Percentiles rank a stretch among this genome's conserved stretches.
phyloP scores from a whole-genome alignment of 1,139 yeast genomes.

The Blastobotrys buckinghamii region DNA sequence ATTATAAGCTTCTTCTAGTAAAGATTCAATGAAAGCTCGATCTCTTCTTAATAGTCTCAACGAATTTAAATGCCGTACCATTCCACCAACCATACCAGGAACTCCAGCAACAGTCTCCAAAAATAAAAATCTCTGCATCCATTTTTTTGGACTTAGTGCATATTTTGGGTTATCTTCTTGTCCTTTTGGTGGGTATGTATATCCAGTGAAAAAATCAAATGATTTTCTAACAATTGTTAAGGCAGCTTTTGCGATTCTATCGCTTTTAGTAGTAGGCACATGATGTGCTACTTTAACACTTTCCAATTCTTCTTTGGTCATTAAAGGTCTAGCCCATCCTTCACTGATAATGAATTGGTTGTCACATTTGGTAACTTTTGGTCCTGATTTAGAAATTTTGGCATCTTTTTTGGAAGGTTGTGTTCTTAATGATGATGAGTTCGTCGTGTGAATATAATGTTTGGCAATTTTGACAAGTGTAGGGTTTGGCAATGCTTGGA shows the following conservation, averaged over 20 bases:
- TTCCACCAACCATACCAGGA: constrained; percentile 74
- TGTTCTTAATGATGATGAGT: not conserved
- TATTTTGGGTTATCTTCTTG: constrained; percentile 43
- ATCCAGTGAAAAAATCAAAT: constrained; percentile 64
- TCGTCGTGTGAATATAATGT: not conserved
- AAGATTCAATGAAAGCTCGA: constrained; percentile 71
- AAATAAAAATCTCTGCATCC: constrained; percentile 63
- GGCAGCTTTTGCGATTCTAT: constrained; percentile 46
- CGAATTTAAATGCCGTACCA: constrained; percentile 59
- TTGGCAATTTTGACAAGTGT: not conserved
- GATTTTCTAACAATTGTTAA: constrained; percentile 42
- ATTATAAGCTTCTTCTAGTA: constrained; percentile 71
- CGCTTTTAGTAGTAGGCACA: constrained; percentile 44
- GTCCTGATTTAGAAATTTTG: not conserved
- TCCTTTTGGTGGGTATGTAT: constrained; percentile 47
- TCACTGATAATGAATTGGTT: constrained; percentile 15
- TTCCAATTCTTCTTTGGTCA: constrained; percentile 43
- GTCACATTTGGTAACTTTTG: not conserved
- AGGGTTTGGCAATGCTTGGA: too few species aligned
- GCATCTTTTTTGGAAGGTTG: not conserved
- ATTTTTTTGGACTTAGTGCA: constrained; percentile 55
- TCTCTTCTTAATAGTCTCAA: constrained; percentile 57
- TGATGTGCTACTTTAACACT: constrained; percentile 49
- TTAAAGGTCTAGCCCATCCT: constrained; percentile 53
- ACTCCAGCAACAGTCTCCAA: constrained; percentile 74